A percentile compares a stretch with the other conserved stretches of the same genome.
phyloP scores from a whole-genome alignment of 2,329 filamentous ascomycete species.

The Xenoacremonium recifei region DNA sequence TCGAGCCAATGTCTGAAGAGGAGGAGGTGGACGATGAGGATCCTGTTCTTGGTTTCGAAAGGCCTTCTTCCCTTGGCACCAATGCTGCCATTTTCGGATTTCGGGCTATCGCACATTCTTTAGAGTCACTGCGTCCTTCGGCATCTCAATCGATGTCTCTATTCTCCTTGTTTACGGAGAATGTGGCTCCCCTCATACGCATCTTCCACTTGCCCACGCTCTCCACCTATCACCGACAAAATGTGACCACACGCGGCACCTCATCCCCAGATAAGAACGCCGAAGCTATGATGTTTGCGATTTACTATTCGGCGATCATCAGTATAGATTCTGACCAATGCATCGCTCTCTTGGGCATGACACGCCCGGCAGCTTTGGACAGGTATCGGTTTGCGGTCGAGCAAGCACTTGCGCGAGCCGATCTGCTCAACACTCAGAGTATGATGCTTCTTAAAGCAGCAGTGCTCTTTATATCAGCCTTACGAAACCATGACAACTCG shows the following conservation, averaged over 20 bases:
- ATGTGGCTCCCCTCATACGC: conserved; percentile 23
- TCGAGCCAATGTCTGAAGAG: neutral
- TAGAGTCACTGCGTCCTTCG: neutral
- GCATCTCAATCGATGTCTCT: neutral
- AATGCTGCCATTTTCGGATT: neutral
- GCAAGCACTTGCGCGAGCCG: neutral
- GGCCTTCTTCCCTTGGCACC: neutral
- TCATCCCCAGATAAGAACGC: conserved; percentile 16
- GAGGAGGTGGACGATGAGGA: neutral
- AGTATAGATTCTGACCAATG: conserved; percentile 7
- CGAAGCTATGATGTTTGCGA: conserved; percentile 18
- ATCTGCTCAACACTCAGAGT: neutral
- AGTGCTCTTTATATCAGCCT: neutral
- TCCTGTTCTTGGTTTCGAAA: neutral
- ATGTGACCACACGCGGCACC: conserved; percentile 13
- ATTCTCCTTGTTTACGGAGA: conserved; percentile 21
- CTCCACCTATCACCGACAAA: conserved; percentile 22
- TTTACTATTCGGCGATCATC: conserved; percentile 7
- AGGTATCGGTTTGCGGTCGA: neutral
- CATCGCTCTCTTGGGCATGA: conserved; percentile 1
- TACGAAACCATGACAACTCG: neutral
- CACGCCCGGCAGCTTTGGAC: conserved; percentile 2
- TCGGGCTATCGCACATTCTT: neutral
- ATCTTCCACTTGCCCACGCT: conserved; percentile 30
- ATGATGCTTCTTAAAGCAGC: neutral